Evolutionary conservation across 2,329 filamentous ascomycete species (phyloP), one percentile per base, ranked within the genome.

Genomic region (Ceratocystis variospora): DNA sequence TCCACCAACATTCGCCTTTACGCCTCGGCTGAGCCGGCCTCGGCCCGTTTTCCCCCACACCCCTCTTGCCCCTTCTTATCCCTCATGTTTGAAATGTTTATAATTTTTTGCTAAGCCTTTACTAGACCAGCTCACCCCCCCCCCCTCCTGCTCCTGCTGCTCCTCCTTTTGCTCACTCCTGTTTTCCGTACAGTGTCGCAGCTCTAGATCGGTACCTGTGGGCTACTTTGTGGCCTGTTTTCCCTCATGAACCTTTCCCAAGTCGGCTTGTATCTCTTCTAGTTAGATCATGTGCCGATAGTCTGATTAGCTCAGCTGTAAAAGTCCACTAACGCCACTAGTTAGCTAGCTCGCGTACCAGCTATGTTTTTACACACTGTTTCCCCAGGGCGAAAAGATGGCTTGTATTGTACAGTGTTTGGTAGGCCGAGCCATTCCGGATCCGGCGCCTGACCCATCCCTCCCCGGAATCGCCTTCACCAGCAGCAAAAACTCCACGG

Each of bases 31-130:
- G 28, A n/a, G 4, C 53, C 53, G 25, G 25, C 53, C 53, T 57
- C 53, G 53, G 53, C 31, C 53, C 53, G 15, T 57, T 57, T 57
- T 57, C 28, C 22, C 53, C 17, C 53, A 57, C 25, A 22, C 53
- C 53, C 25, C 53, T 57, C 53, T n/a, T 12, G 22, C 53, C 8
- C 28, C 53, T 28, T 1, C 22, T 33, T 28, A 31, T 57, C 53
- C 53, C 12, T 33, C 53, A n/a, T 57, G 53, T 57, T 57, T 57
- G 53, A 57, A 57, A n/a, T 57, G 53, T 57, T 57, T 57, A 31
- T 57, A 3, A 57, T 33, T 57, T 57, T 28, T 2, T 22, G n/a
- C 53, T 31, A 57, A 31, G 10, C 22, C 22, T 57, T 12, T 57
- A 22, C 25, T 57, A 57, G 22, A n/a, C 31, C 53, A 6, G 25